Evolutionary conservation across 495 filamentous ascomycete species (phyloP), one percentile per base, ranked within the genome.

Genomic region (Chaetomidium leptoderma): DNA sequence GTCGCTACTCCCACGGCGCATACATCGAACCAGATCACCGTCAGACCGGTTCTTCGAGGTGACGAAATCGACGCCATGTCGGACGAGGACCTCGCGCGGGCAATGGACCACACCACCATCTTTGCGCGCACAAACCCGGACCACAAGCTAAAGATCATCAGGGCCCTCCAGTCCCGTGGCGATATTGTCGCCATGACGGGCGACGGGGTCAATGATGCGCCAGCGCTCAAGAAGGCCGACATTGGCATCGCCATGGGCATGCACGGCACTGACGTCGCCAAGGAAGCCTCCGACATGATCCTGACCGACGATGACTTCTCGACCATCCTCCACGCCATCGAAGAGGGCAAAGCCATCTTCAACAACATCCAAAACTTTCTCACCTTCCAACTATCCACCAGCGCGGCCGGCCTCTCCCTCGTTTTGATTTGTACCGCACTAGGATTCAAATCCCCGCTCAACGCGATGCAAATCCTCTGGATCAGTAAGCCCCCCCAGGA

Each of bases 201-300:
- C 8, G 93, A 98, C 63, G 93, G 93, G 53, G 93, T 98, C 46
- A 98, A 98, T 63, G 93, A 98, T 74, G 93, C 93, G 21, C 93
- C 93, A 3, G 93, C 93, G 4, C 76, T 98, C 53, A 98, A 98
- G 72, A 95, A 92, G 73, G 93, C 93, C 4, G 93, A 98, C 65
- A 98, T 98, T 71, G 93, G 93, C 30, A 92, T 98, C 57, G 89
- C 92, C 13, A 98, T 98, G 93, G 93, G 93, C 58, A 81, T 85
- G 63, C 84, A 96, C 32, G 93, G 93, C 44, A 98, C 93, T 2
- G 93, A 98, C 66, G 93, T 98, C 35, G 93, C 93, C 58, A 98
- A 98, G 78, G 93, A 98, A 72, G 93, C 93, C 32, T 90, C 95
- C n/a, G 93, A 98, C 69, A 98, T 98, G 93, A 97, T 98, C 64